phyloP scores from a whole-genome alignment of 108 stramenopile species.

The Fragilaria crotonensis region DNA sequence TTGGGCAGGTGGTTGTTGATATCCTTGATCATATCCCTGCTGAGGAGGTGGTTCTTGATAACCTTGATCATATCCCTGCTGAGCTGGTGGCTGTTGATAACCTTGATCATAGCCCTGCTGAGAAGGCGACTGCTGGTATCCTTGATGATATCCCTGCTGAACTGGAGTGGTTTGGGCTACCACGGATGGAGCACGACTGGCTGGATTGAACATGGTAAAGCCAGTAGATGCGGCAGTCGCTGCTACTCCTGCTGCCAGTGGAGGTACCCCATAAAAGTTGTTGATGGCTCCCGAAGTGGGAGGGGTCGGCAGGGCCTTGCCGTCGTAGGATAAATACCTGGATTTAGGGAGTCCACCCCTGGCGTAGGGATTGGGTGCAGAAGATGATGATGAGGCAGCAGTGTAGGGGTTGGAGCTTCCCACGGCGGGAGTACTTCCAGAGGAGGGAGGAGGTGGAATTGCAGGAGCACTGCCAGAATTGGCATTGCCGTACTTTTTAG shows the following conservation, averaged over 20 bases:
- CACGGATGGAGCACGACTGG: conserved; percentile 1
- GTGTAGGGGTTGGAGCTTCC: conserved; percentile 27
- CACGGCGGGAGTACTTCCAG: conserved; percentile 7
- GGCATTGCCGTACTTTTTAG: conserved; percentile 77
- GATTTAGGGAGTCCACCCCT: not conserved
- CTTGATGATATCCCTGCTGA: not conserved
- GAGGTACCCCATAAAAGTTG: too few species aligned
- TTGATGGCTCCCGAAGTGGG: conserved; percentile 13
- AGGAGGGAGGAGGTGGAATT: conserved; percentile 18
- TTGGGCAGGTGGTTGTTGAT: too few species aligned
- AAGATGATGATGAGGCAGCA: not conserved
- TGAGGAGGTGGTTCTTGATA: conserved; percentile 15
- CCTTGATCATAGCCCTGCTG: too few species aligned
- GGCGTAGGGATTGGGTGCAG: not conserved
- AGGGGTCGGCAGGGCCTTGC: conserved; percentile 14
- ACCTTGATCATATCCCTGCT: not conserved
- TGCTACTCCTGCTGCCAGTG: not conserved
- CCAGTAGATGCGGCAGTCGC: too few species aligned
- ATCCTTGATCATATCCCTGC: conserved; percentile 12
- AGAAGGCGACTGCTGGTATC: conserved; percentile 14
- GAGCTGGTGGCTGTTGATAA: not conserved
- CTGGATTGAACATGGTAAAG: too few species aligned
- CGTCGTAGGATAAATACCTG: not conserved
- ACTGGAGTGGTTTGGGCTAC: conserved; percentile 1
- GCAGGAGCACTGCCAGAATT: conserved; percentile 5